Base-by-base conservation (phyloP, 2,329 filamentous ascomycete species). In the Akanthomyces lecanii region DNA sequence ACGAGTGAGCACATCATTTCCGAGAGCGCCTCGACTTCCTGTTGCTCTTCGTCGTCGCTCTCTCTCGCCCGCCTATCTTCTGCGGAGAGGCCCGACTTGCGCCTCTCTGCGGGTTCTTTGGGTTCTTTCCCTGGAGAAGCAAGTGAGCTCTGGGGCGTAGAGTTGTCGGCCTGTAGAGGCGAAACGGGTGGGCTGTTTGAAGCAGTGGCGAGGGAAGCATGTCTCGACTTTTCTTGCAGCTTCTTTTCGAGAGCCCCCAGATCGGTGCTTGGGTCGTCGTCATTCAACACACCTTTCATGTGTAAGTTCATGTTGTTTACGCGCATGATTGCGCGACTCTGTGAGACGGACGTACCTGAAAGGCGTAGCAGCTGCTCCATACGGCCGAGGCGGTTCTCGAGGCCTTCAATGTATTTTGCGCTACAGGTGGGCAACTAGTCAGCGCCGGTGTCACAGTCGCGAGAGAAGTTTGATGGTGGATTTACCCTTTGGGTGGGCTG, bases 1-100 rank as follows among this genome's bases (percentile, higher is more conserved):
- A 99, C 93, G 38, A 99, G 79, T 3, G 93, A 97, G 76, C 94
- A 98, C 95, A 99, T 98, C 89, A 97, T 95, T 77, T 99, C 95
- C 1, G 94, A 97, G 63, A 99, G 77, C 1, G 88, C 88, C 73
- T 96, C 93, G 1, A 96, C 90, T 70, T 96, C 69, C 53, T 69
- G 66, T 2, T 71, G 66, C 73, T 77, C 71, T 63, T 78, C 74
- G 59, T 71, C 67, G 2, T 73, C 71, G 18, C 69, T 72, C 3
- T 70, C 66, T 21, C 36, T 55, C 18, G n/a, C 14, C 25, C 23
- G 18, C 67, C 58, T 65, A 33, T 63, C 57, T 12, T 65, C 66
- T 18, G 67, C 66, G n/a, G 69, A 71, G 16, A 63, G 58, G 5
- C 62, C 40, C 10, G 72, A 69, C 54, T 73, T 73, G 54, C 65